These are phyloP conservation scores for Mucor racemosus DNA, from an alignment of 371 early-diverging fungal genomes.

Conservation along the genomic window DNA sequence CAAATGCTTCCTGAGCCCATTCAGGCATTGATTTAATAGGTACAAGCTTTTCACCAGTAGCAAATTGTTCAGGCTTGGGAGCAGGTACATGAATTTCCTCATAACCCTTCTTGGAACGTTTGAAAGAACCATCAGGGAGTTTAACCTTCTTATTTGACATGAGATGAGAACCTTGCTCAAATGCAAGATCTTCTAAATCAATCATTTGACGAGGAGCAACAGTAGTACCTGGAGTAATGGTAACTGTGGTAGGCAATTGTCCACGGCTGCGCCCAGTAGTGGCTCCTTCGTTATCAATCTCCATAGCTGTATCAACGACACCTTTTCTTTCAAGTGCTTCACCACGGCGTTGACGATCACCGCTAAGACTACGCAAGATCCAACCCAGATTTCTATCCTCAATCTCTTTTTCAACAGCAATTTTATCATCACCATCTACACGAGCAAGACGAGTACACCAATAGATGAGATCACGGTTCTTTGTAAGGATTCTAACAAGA, in stretches of 20 bases:
- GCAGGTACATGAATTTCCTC: slow-evolving; percentile 98
- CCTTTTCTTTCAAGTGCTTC: slow-evolving; percentile 76
- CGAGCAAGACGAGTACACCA: slow-evolving; percentile 91
- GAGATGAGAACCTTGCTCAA: slow-evolving; percentile 91
- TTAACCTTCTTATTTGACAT: slow-evolving; percentile 96
- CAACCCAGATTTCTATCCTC: slow-evolving; percentile 64
- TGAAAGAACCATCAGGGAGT: slow-evolving; percentile 94
- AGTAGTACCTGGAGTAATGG: slow-evolving; percentile 52
- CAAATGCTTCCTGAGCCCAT: slow-evolving; percentile 91
- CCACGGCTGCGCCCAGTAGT: slow-evolving; percentile 44
- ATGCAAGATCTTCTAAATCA: slow-evolving; percentile 85
- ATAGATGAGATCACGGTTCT: slow-evolving; percentile 87
- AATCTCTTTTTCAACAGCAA: slow-evolving; percentile 72
- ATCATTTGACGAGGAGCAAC: slow-evolving; percentile 67
- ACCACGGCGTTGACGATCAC: slow-evolving; percentile 69
- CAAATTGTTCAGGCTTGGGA: slow-evolving; percentile 75
- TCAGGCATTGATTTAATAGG: slow-evolving; percentile 77
- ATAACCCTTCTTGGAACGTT: slow-evolving; percentile 92
- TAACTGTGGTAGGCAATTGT: slow-evolving; percentile 50
- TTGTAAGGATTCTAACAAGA: slow-evolving; percentile 84
- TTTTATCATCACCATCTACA: slow-evolving; percentile 65
- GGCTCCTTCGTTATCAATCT: slow-evolving; percentile 39
- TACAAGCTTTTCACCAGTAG: slow-evolving; percentile 72
- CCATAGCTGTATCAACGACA: slow-evolving; percentile 65
- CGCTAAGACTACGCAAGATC: slow-evolving; percentile 75